Evolutionary conservation across 139 green algal species (phyloP).

Genomic region (Picochlorum sp.): DNA sequence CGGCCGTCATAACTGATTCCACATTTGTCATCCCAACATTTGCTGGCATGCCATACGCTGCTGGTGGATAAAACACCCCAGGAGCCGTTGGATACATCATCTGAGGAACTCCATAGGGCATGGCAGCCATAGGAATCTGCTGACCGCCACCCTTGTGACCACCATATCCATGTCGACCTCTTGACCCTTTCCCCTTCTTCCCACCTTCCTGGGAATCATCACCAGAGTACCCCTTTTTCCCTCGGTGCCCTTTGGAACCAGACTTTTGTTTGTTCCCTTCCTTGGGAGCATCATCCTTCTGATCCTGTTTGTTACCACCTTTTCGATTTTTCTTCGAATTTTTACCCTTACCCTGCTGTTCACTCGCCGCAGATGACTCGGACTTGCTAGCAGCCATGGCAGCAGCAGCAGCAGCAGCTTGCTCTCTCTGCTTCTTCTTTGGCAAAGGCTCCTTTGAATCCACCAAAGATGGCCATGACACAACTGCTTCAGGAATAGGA

Average conservation of each 20-base stretch:
- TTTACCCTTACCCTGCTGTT: neutral
- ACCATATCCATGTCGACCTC: slow-evolving; percentile 2
- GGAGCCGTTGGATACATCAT: slow-evolving; percentile 28
- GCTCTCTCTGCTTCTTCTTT: slow-evolving; percentile 46
- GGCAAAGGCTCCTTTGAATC: slow-evolving; percentile 63
- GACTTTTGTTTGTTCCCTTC: too few species aligned
- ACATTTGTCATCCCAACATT: slow-evolving; percentile 11
- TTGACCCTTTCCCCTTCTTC: neutral
- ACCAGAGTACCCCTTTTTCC: neutral
- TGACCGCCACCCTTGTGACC: neutral
- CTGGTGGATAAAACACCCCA: slow-evolving; percentile 66
- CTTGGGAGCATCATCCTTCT: too few species aligned
- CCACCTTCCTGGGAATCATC: neutral
- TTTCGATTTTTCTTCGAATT: neutral
- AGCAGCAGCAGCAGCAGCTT: slow-evolving; percentile 9
- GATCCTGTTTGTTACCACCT: too few species aligned
- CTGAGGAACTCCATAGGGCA: neutral
- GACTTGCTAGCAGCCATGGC: neutral
- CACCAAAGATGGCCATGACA: slow-evolving; percentile 64
- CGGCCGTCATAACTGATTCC: slow-evolving; percentile 40
- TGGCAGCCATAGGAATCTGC: slow-evolving; percentile 1
- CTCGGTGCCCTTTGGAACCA: neutral
- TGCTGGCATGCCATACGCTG: slow-evolving; percentile 35
- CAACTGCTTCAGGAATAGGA: neutral
- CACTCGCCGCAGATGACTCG: neutral